Base-by-base conservation (phyloP, 352 stramenopile genomes). In the Phytophthora hibernalis region DNA sequence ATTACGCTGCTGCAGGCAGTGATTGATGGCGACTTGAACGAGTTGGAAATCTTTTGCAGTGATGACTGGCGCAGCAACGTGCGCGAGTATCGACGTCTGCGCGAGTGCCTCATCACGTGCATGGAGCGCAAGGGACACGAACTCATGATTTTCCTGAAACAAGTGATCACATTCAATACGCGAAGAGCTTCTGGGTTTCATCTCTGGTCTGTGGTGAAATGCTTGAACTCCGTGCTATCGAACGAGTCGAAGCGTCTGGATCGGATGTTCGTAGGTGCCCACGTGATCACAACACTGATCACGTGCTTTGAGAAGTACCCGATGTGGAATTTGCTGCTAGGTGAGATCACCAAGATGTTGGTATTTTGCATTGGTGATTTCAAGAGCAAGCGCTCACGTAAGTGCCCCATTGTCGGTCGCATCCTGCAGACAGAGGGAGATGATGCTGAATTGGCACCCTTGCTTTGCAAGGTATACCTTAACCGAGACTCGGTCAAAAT, bases 41-140 rank as follows among this genome's bases (percentile, higher is more conserved):
- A 91, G 49, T 65, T 96, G 9, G 88, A 96, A 56, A 92, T 96
- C 20, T 96, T 96, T 50, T 96, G 88, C 67, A 93, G 82, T 58
- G 88, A 96, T 65, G 88, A 96, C 57, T 96, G 88, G 88, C 82
- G 87, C n/a, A 93, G 82, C 75, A 96, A 95, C 54, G 82, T 96
- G 26, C 82, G 84, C 30, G 86, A 95, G 59, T 96, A 95, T 70
- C 76, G 84, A 9, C 81, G 76, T 2, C 70, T 96, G 54, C 83
- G 88, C 48, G 80, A 93, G 62, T 92, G 82, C 54, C 61, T 92
- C 48, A 92, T 95, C 55, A 91, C 83, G 24, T 90, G 76, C 38
- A 93, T 96, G 86, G 86, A 94, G 66, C 83, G 76, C 54, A 90
- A 91, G 57, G 84, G 84, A 0, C 83, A 93, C 69, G 80, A 93